Percentiles rank a stretch among this genome's conserved stretches.
These are phyloP conservation scores for Magnolia kwangsiensis DNA, from an alignment of 164 flowering plant species.

Conservation along the genomic window DNA sequence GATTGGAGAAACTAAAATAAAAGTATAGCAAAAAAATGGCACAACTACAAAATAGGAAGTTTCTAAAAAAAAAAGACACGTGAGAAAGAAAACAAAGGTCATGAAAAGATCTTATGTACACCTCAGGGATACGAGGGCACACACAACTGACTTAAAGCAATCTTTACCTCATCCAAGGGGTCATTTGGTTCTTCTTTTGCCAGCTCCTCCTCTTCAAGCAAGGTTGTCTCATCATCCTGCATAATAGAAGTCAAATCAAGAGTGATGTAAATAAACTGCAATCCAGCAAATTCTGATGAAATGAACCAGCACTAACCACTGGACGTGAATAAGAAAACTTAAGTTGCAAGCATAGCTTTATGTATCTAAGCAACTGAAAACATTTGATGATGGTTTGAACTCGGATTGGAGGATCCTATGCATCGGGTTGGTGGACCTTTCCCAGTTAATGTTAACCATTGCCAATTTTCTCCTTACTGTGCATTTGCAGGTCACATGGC, in stretches of 20 bases:
- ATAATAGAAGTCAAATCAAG: slow-evolving; percentile 8
- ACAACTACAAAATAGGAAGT: background rate
- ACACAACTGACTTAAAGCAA: background rate
- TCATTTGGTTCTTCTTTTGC: slow-evolving; percentile 60
- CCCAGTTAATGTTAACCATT: no score
- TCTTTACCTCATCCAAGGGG: slow-evolving; percentile 67
- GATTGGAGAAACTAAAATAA: slow-evolving; percentile 14
- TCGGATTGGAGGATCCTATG: no score
- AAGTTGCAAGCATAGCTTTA: no score
- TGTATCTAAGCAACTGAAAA: no score
- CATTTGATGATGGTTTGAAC: no score
- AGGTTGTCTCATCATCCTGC: slow-evolving; percentile 96
- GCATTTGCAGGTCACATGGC: no score
- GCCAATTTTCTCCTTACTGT: no score
- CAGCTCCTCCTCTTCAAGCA: slow-evolving; percentile 86
- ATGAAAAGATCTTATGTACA: background rate
- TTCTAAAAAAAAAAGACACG: background rate
- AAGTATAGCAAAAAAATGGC: background rate
- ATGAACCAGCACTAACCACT: no score
- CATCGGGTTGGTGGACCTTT: no score
- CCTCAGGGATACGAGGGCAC: background rate
- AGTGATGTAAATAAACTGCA: background rate
- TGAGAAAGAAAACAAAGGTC: background rate
- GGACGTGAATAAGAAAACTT: no score
- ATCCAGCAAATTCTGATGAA: background rate